Conservation (phyloP, 2,329 filamentous ascomycete species). For the Alternaria gansuensis region DNA sequence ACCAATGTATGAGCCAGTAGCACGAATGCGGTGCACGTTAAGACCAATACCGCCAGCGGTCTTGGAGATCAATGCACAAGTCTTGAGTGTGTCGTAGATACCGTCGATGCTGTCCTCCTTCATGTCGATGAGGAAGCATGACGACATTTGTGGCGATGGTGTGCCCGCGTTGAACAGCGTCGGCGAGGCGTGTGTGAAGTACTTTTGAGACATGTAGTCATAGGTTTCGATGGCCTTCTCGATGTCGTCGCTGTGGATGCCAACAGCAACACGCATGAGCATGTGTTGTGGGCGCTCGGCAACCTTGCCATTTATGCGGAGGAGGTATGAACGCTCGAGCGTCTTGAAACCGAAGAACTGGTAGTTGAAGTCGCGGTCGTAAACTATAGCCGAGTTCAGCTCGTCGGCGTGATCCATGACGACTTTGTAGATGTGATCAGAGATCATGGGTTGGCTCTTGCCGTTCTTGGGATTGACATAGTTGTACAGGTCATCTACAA, state of each 20-base stretch:
- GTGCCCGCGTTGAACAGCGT: conserved; percentile 99
- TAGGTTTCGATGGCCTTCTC: conserved; percentile 97
- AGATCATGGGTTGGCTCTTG: conserved; percentile 90
- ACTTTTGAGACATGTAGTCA: conserved; percentile 98
- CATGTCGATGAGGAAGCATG: conserved; percentile 99
- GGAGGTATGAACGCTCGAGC: conserved; percentile 93
- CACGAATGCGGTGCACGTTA: conserved; percentile 95
- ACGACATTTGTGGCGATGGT: conserved; percentile 91
- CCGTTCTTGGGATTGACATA: conserved; percentile 96
- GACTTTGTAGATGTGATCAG: conserved; percentile 85
- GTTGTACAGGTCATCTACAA: conserved; percentile 91
- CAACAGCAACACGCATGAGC: conserved; percentile 99
- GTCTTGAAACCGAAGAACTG: conserved; percentile 99
- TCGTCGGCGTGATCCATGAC: conserved; percentile 97
- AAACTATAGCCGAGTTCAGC: conserved; percentile 98
- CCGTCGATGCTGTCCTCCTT: conserved; percentile 99
- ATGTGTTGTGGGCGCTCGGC: conserved; percentile 98
- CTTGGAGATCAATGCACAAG: conserved; percentile 99
- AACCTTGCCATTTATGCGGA: conserved; percentile 94
- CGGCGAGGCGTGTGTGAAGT: conserved; percentile 97
- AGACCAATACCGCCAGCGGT: conserved; percentile 97
- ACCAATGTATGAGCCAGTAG: conserved; percentile 96
- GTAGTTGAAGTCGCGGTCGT: conserved; percentile 99
- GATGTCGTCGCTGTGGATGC: conserved; percentile 93
- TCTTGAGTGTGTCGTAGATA: conserved; percentile 99